Percentiles rank a stretch among this genome's conserved stretches.
phyloP scores from a whole-genome alignment of 2,329 filamentous ascomycete genomes.

The Sporothrix brunneoviolacea region DNA sequence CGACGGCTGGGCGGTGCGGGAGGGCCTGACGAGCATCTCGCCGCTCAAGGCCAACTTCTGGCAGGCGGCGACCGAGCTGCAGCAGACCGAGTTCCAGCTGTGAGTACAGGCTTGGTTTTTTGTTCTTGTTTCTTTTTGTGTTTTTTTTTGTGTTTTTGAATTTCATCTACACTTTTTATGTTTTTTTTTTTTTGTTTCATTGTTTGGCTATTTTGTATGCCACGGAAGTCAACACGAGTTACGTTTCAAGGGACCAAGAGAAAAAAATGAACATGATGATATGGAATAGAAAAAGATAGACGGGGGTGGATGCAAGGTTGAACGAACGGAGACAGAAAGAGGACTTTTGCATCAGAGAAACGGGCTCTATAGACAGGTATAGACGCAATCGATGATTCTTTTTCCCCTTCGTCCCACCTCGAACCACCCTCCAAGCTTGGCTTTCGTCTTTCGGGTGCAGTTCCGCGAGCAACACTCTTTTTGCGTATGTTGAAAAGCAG shows the following conservation, averaged over 20 bases:
- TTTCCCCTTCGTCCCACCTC: background rate
- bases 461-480: too few relatives aligned
- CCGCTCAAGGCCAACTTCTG: constrained; percentile 90
- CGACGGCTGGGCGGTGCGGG: constrained; percentile 87
- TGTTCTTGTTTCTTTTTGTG: background rate
- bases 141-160: background rate
- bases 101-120: constrained; percentile 50
- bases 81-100: constrained; percentile 70
- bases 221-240: too few relatives aligned
- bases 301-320: too few relatives aligned
- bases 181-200: background rate
- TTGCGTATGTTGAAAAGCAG: too few relatives aligned
- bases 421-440: background rate
- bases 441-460: background rate
- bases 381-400: constrained; percentile 9
- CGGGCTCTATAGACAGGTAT: constrained; percentile 14
- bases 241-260: background rate
- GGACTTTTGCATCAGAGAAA: background rate
- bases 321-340: background rate
- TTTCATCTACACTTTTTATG: background rate
- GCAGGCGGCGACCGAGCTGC: constrained; percentile 58
- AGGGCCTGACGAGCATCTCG: constrained; percentile 84
- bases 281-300: background rate
- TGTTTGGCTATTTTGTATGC: background rate
- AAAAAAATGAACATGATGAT: background rate